These are phyloP conservation scores for Rhytidiadelphus loreus DNA, from an alignment of 225 moss, liverwort and hornwort genomes.

Conservation along the genomic window DNA sequence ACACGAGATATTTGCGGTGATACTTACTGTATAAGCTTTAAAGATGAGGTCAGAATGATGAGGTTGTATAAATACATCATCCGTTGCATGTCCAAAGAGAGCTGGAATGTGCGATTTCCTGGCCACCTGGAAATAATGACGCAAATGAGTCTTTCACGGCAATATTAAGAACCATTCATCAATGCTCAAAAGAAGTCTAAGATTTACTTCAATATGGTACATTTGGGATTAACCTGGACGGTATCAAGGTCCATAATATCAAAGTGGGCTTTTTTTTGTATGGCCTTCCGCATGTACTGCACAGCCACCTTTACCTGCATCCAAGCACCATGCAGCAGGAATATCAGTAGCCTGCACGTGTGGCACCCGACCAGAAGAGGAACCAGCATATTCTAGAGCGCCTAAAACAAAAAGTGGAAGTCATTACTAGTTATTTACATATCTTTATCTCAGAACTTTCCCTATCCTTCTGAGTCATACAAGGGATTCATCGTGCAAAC, in stretches of 20 bases:
- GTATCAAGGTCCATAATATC: slow-evolving; percentile 98
- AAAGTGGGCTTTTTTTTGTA: slow-evolving; percentile 94
- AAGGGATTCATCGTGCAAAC: neutral
- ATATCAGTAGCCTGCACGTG: neutral
- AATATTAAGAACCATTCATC: neutral
- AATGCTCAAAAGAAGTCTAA: neutral
- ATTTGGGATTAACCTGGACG: slow-evolving; percentile 41
- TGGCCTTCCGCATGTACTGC: slow-evolving; percentile 92
- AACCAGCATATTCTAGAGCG: neutral
- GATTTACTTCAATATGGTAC: neutral
- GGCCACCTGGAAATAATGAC: slow-evolving; percentile 41
- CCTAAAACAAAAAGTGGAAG: neutral
- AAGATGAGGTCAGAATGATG: slow-evolving; percentile 83
- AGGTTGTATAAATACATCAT: slow-evolving; percentile 86
- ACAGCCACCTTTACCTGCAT: slow-evolving; percentile 98
- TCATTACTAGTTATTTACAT: neutral
- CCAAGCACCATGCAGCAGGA: neutral
- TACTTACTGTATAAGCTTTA: slow-evolving; percentile 68
- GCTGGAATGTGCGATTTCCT: slow-evolving; percentile 81
- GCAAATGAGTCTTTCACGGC: neutral
- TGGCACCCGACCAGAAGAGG: neutral
- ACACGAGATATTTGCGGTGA: neutral
- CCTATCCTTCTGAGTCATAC: neutral
- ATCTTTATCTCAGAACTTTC: neutral
- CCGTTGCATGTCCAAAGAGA: slow-evolving; percentile 88